These are phyloP conservation scores for Fusarium sp. DNA, from an alignment of 2,329 filamentous ascomycete genomes.

Conservation along the genomic window DNA sequence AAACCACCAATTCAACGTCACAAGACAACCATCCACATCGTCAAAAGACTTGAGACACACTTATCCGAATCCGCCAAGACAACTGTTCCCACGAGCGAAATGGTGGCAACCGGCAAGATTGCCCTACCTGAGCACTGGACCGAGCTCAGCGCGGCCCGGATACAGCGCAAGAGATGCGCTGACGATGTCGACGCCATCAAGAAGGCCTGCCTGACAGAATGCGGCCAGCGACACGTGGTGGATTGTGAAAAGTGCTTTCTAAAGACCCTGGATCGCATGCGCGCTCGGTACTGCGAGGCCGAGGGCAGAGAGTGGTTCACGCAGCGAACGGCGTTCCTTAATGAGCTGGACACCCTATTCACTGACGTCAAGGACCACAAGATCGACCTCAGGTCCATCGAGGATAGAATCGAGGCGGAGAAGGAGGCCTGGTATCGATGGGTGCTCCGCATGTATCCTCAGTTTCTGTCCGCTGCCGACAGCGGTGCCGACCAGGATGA, in stretches of 20 bases:
- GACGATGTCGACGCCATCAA: conserved; percentile 58
- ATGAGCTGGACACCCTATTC: conserved; percentile 63
- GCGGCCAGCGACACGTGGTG: conserved; percentile 55
- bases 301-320: conserved; percentile 64
- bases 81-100: conserved; percentile 12
- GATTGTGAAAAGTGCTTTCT: conserved; percentile 63
- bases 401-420: conserved; percentile 63
- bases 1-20: background rate
- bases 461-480: conserved; percentile 51
- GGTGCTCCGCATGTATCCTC: conserved; percentile 54
- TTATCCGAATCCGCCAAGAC: background rate
- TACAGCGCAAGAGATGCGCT: conserved; percentile 51
- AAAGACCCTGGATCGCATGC: conserved; percentile 60
- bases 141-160: conserved; percentile 50
- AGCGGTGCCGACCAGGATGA: conserved; percentile 47
- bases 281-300: conserved; percentile 50
- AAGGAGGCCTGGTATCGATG: conserved; percentile 66
- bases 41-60: background rate
- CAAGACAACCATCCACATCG: background rate
- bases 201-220: conserved; percentile 56
- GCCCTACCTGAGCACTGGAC: conserved; percentile 55
- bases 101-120: conserved; percentile 42
- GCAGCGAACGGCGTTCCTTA: conserved; percentile 60
- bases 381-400: conserved; percentile 58
- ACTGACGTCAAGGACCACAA: conserved; percentile 59